A percentile compares a stretch with the other conserved stretches of the same genome.
These are phyloP conservation scores for Chlorencoelia australis DNA, from an alignment of 2,329 filamentous ascomycete species.

Conservation along the genomic window DNA sequence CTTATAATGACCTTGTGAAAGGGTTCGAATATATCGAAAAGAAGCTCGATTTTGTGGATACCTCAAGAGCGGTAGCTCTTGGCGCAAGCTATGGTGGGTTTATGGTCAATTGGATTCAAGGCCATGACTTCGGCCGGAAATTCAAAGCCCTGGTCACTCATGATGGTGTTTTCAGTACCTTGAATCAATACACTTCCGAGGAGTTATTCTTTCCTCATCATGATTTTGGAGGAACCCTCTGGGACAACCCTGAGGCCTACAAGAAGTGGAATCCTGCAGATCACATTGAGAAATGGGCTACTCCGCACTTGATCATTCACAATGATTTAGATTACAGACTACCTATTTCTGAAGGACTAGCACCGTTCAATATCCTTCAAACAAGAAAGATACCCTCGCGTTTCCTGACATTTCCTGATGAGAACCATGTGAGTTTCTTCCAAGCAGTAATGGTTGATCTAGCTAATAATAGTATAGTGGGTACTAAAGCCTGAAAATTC, in stretches of 20 bases:
- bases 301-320: conserved; percentile 84
- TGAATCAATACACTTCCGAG: conserved; percentile 54
- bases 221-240: conserved; percentile 47
- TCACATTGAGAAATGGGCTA: conserved; percentile 44
- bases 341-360: conserved; percentile 68
- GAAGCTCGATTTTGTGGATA: conserved; percentile 60
- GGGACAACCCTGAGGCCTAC: conserved; percentile 51
- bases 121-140: conserved; percentile 67
- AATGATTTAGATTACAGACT: conserved; percentile 84
- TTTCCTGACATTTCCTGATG: conserved; percentile 58
- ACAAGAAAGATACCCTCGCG: conserved; percentile 49
- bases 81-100: conserved; percentile 69
- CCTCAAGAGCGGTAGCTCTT: conserved; percentile 56
- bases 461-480: conserved; percentile 41
- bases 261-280: conserved; percentile 58
- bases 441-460: too few species aligned
- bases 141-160: conserved; percentile 87
- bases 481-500: conserved; percentile 88
- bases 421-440: conserved; percentile 43
- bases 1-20: conserved; percentile 73
- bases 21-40: conserved; percentile 65
- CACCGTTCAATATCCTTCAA: conserved; percentile 56
- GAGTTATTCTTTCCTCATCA: conserved; percentile 63
- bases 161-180: conserved; percentile 71
- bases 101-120: conserved; percentile 89